Conservation (phyloP, 495 filamentous ascomycete species). For the Penicillium coffeae region DNA sequence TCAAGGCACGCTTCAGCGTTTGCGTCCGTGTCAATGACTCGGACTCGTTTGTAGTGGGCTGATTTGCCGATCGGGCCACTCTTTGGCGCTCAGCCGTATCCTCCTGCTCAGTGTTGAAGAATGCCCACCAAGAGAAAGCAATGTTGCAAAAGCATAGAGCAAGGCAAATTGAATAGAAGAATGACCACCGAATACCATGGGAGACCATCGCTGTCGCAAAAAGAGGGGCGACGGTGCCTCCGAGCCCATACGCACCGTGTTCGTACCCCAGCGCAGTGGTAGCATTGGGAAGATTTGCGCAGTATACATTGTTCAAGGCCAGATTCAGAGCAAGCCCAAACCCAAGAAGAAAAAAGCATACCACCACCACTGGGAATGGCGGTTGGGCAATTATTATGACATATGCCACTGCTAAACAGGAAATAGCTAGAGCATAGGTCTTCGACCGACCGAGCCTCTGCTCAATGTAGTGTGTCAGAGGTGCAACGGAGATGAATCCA, state of each 20-base stretch:
- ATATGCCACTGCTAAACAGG: constrained; percentile 50
- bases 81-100: constrained; percentile 24
- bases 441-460: constrained; percentile 58
- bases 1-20: constrained; percentile 45
- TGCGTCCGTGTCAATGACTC: constrained; percentile 70
- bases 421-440: constrained; percentile 53
- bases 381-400: constrained; percentile 61
- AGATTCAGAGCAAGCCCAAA: constrained; percentile 63
- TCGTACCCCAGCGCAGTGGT: constrained; percentile 59
- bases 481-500: constrained; percentile 71
- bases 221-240: constrained; percentile 65
- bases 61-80: constrained; percentile 29
- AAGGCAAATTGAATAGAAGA: constrained; percentile 26
- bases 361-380: constrained; percentile 64
- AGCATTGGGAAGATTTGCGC: constrained; percentile 60
- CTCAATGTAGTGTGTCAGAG: constrained; percentile 50
- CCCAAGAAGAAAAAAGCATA: constrained; percentile 63
- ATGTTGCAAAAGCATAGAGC: constrained; percentile 45
- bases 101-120: constrained; percentile 52
- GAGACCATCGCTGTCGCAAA: constrained; percentile 60
- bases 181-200: constrained; percentile 31
- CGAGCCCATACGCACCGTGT: constrained; percentile 71
- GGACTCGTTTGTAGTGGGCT: neutral
- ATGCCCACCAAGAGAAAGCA: constrained; percentile 52
- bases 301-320: constrained; percentile 72